These are phyloP conservation scores for Sechiopsis laciniata DNA, from an alignment of 306 rosid genomes.

Conservation along the genomic window DNA sequence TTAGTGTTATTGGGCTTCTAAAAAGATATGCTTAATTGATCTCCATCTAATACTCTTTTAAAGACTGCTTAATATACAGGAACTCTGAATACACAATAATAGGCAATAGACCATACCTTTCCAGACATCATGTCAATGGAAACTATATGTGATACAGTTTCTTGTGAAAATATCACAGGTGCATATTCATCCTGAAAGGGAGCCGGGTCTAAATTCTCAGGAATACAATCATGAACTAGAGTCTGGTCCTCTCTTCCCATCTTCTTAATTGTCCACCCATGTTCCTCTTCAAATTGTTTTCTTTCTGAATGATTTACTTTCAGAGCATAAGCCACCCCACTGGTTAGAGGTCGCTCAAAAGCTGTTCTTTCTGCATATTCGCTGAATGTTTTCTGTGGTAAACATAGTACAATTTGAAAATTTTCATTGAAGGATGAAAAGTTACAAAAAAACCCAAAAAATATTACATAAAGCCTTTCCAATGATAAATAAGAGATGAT, in stretches of 20 bases:
- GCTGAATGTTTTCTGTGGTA: conserved; percentile 69
- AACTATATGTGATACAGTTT: conserved; percentile 96
- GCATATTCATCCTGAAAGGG: conserved; percentile 95
- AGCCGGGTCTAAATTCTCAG: conserved; percentile 76
- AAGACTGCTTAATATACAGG: background rate
- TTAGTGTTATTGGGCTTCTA: conserved; percentile 19
- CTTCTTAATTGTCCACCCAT: conserved; percentile 87
- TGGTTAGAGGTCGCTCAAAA: conserved; percentile 92
- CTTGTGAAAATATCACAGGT: conserved; percentile 92
- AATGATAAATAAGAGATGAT: too few species aligned
- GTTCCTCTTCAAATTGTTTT: conserved; percentile 61
- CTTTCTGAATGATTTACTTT: conserved; percentile 78
- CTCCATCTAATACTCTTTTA: background rate
- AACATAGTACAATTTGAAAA: conserved; percentile 17
- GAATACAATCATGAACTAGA: conserved; percentile 78
- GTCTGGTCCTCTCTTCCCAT: conserved; percentile 86
- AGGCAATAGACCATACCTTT: conserved; percentile 47
- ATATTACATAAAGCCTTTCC: too few species aligned
- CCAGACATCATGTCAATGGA: conserved; percentile 99
- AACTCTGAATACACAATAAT: background rate
- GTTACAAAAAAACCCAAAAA: too few species aligned
- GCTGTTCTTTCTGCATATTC: conserved; percentile 86
- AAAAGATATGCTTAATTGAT: background rate
- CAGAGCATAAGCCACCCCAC: conserved; percentile 94
- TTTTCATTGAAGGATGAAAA: too few species aligned